Evolutionary conservation across 164 flowering plant species (phyloP).

Genomic region (Buxus sempervirens): DNA sequence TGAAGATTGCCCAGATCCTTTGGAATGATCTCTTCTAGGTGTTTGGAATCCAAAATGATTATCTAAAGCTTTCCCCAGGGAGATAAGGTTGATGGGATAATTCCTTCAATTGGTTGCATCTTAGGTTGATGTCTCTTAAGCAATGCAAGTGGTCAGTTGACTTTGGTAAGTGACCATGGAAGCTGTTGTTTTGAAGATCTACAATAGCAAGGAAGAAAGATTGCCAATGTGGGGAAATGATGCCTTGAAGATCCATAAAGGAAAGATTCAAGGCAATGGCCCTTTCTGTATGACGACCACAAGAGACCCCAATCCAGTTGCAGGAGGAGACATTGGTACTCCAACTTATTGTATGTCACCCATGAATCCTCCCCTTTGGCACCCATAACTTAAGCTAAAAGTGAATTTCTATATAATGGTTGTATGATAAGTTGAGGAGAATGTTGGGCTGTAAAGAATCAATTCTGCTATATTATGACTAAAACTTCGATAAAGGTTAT

Average conservation of each 20-base stretch:
- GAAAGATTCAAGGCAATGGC: constrained; percentile 7
- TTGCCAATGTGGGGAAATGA: constrained; percentile 8
- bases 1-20: constrained; percentile 13
- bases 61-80: neutral
- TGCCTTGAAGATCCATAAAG: constrained; percentile 9
- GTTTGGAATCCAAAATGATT: neutral
- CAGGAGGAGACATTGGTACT: neutral
- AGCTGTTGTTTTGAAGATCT: constrained; percentile 7
- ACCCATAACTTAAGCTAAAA: too few relatives aligned
- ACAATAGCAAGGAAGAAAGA: constrained; percentile 6
- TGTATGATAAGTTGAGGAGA: too few relatives aligned
- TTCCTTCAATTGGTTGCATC: neutral
- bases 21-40: constrained; percentile 13
- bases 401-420: too few relatives aligned
- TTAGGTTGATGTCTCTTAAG: neutral
- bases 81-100: constrained; percentile 1
- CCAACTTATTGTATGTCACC: neutral
- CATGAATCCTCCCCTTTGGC: too few relatives aligned
- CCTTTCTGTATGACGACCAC: neutral
- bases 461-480: too few relatives aligned
- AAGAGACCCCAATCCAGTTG: neutral
- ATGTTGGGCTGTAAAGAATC: too few relatives aligned
- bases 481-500: too few relatives aligned
- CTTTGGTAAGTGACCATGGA: neutral
- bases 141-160: neutral